Percentiles rank a stretch among this genome's conserved stretches.
Evolutionary conservation across 192 early-diverging fungal species (phyloP).

Genomic region (Cetraspora pellucida): DNA sequence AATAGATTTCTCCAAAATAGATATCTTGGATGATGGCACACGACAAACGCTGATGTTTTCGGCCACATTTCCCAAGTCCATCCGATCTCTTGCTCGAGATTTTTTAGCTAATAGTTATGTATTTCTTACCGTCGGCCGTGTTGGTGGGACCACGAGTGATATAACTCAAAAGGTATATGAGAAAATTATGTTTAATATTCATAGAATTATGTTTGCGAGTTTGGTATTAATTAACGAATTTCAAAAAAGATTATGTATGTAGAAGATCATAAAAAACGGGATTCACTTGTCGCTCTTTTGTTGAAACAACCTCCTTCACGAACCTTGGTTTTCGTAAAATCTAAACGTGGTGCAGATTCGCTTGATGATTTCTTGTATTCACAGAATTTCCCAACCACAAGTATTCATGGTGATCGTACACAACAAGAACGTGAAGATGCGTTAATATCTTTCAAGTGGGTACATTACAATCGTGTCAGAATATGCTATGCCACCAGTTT

Average conservation of each 20-base stretch:
- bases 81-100: slow-evolving; percentile 89
- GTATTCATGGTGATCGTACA: slow-evolving; percentile 84
- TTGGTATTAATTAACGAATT: background rate
- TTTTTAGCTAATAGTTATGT: slow-evolving; percentile 80
- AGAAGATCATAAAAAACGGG: slow-evolving; percentile 63
- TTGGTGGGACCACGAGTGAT: slow-evolving; percentile 87
- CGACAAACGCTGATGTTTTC: slow-evolving; percentile 97
- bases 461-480: background rate
- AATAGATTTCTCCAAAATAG: slow-evolving; percentile 48
- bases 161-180: slow-evolving; percentile 77
- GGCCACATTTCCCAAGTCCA: slow-evolving; percentile 94
- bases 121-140: slow-evolving; percentile 87
- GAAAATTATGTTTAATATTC: slow-evolving; percentile 32
- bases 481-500: background rate
- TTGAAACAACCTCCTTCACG: slow-evolving; percentile 54
- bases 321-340: slow-evolving; percentile 83
- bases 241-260: slow-evolving; percentile 57
- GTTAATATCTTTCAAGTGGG: slow-evolving; percentile 67
- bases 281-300: slow-evolving; percentile 56
- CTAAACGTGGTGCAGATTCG: slow-evolving; percentile 77
- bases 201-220: slow-evolving; percentile 38
- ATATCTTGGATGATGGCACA: slow-evolving; percentile 67
- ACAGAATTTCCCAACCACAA: slow-evolving; percentile 74
- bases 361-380: slow-evolving; percentile 70
- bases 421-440: slow-evolving; percentile 81